Base-by-base conservation (phyloP, 176 grass and related monocot species). In the Chloris gayana region DNA sequence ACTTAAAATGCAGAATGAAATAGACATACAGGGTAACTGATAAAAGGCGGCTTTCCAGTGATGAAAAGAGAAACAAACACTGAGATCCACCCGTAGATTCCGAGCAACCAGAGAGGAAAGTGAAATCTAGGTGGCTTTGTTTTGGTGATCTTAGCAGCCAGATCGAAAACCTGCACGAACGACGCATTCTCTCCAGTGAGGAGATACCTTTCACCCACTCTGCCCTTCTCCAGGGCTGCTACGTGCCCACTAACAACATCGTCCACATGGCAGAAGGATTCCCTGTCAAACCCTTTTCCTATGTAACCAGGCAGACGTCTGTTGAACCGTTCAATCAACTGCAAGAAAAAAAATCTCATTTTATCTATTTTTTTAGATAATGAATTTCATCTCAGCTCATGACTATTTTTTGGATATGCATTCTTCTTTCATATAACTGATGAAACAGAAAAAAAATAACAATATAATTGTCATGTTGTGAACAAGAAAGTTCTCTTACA, bases 261-360 rank as follows among this genome's bases (percentile, higher is more conserved):
- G 47, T 99, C 88, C 1, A 99, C 82, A 25, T 99, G 90, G 77
- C 81, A 83, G 81, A 95, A 91, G 11, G 96, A 91, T 58, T 82
- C 70, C 69, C 84, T 84, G 58, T 98, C 90, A 70, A 88, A 87
- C 47, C 90, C 96, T 32, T 86, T 71, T 69, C 92, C 96, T 37
- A 99, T 84, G 85, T 99, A 91, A 56, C 96, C 96, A 62, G 96
- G 96, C 60, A 99, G 50, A 47, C 90, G 91, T 21, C 92, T 58
- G 84, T 91, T 98, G 58, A 95, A 98, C 74, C 92, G 88, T 83
- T 98, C 96, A 15, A 98, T 93, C 79, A 99, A 47, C 92, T 99
- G 75, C 73, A 88, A 91, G 63, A 59, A 73, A 14, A 5, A 53
- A 37, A 18, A 51, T 56, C 59, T 6, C 78, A 22, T 22, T 74